Evolutionary conservation across 1,284 basidiomycete species (phyloP), one percentile per base, ranked within the genome.

Genomic region (Ganoderma meredithae): DNA sequence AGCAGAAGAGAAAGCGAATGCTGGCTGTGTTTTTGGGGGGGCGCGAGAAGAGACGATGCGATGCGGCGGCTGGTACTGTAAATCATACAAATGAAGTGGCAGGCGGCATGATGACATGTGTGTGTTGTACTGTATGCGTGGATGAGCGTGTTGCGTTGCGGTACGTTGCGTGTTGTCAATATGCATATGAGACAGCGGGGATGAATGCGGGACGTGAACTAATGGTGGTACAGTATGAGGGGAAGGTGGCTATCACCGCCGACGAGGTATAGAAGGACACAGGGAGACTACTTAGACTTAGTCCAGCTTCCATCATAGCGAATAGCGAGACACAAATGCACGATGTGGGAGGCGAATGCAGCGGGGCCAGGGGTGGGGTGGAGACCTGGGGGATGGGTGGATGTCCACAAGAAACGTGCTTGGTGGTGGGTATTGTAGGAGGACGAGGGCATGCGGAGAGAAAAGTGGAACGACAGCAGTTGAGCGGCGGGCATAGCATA

Each of bases 171-270:
- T 62, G 47, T 25, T 52, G 47, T 53, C 63, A 58, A 53, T 62
- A 60, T 69, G 68, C 66, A 68, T 72, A 62, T 22, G 69, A 63
- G 61, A 70, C 68, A 70, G 69, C 62, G 71, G 65, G 68, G 67
- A 64, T 67, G 68, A 47, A 69, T 72, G 66, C 69, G 66, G 60
- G 66, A 25, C 27, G 9, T 15, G 49, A 60, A 52, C 27, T 68
- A 68, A 59, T 72, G 64, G 60, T 72, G 49, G 69, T 70, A 72
- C 71, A 72, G 69, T 72, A 72, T 72, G 66, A 67, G 47, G 65
- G 22, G 36, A 53, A 53, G 31, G 36, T 9, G 62, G 25, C 39
- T 39, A 52, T 25, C 19, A 25, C 22, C 47, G 43, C 19, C 36
- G 36, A n/a, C 39, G 52, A 17, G 33, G 27, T 49, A 53, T 59